These are phyloP conservation scores for Metschnikowia drakensbergensis DNA, from an alignment of 805 yeast species.

Conservation along the genomic window DNA sequence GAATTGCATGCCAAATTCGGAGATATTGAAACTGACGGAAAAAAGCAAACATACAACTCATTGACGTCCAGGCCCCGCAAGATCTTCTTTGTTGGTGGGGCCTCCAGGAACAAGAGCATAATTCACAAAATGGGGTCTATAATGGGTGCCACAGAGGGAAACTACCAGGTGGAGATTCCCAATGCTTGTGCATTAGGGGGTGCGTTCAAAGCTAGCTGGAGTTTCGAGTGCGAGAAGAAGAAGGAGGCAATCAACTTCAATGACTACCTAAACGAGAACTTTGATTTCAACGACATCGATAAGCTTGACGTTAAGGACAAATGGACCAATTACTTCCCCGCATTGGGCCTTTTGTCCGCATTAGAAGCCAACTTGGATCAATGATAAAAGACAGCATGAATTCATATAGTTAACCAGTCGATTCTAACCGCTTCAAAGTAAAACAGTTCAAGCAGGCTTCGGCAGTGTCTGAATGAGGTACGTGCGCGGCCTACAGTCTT, in stretches of 20 bases:
- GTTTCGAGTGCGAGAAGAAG: constrained; percentile 35
- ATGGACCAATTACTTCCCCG: constrained; percentile 50
- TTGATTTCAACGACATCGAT: constrained; percentile 48
- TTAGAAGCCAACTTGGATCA: constrained; percentile 33
- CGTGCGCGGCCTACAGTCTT: background rate
- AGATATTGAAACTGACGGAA: constrained; percentile 47
- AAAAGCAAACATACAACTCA: constrained; percentile 40
- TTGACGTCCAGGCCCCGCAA: constrained; percentile 57
- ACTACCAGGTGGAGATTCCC: constrained; percentile 68
- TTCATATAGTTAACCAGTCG: background rate
- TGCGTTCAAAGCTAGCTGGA: constrained; percentile 82
- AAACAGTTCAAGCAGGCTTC: background rate
- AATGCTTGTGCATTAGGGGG: constrained; percentile 95
- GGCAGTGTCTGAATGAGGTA: background rate
- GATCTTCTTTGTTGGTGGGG: constrained; percentile 85
- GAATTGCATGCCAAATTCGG: constrained; percentile 35
- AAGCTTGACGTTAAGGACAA: constrained; percentile 34
- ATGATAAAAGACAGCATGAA: background rate
- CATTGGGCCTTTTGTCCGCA: constrained; percentile 48
- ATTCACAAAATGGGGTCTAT: constrained; percentile 66
- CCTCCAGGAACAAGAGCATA: constrained; percentile 67
- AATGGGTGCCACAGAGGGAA: constrained; percentile 62
- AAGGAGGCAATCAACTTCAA: constrained; percentile 41
- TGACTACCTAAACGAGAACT: constrained; percentile 30
- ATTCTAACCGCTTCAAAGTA: background rate